These are phyloP conservation scores for Ceriops decandra DNA, from an alignment of 345 rosid species.

Conservation along the genomic window DNA sequence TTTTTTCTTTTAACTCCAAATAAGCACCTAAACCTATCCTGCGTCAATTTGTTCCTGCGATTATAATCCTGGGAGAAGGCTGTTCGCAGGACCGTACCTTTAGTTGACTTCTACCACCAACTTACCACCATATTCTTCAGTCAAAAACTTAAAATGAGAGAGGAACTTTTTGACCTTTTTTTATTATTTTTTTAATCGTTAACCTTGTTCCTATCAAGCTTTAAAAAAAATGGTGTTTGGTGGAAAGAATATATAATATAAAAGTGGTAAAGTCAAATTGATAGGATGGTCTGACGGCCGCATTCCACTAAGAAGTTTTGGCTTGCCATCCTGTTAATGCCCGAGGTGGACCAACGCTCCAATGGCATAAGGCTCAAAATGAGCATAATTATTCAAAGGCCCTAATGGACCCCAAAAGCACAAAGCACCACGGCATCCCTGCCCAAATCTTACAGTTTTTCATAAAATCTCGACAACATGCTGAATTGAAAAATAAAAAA, in stretches of 20 bases:
- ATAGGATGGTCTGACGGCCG: neutral
- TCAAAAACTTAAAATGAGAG: too few relatives aligned
- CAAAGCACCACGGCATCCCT: neutral
- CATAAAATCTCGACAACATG: too few relatives aligned
- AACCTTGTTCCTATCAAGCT: too few relatives aligned
- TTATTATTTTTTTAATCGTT: too few relatives aligned
- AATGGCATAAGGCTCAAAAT: constrained; percentile 6
- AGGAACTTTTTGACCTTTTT: too few relatives aligned
- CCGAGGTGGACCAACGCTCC: neutral
- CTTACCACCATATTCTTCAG: neutral
- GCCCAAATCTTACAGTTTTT: neutral
- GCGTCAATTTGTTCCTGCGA: too few relatives aligned
- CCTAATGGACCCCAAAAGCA: neutral
- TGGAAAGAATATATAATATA: neutral
- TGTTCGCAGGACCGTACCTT: too few relatives aligned
- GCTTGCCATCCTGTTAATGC: neutral
- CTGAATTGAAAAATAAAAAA: too few relatives aligned
- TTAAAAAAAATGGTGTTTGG: too few relatives aligned
- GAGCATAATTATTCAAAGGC: constrained; percentile 1
- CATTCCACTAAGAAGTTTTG: neutral
- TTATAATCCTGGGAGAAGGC: too few relatives aligned
- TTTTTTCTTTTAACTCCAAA: neutral
- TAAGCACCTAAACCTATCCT: too few relatives aligned
- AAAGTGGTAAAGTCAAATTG: neutral
- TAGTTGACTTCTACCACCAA: neutral